Evolutionary conservation across 345 rosid genomes (phyloP).

Genomic region (Tarenaya hassleriana): DNA sequence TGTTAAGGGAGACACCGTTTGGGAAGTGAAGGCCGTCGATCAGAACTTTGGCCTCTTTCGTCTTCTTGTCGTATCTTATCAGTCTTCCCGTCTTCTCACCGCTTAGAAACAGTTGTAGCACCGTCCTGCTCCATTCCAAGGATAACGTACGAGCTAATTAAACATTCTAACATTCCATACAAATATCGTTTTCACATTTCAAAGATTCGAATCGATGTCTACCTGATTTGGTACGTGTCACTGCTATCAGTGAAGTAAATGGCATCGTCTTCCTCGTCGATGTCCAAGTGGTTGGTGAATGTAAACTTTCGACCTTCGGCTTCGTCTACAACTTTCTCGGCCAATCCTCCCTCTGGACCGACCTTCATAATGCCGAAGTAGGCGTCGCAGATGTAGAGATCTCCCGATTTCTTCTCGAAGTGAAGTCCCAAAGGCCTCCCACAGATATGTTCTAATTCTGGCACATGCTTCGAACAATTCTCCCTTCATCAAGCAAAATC

Average conservation of each 20-base stretch:
- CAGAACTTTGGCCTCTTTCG: slow-evolving; percentile 43
- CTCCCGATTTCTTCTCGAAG: slow-evolving; percentile 56
- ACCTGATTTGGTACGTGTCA: slow-evolving; percentile 51
- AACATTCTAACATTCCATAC: no score
- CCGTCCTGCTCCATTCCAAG: slow-evolving; percentile 35
- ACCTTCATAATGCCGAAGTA: slow-evolving; percentile 59
- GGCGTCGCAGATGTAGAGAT: slow-evolving; percentile 67
- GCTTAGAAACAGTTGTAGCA: slow-evolving; percentile 30
- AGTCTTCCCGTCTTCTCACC: slow-evolving; percentile 61
- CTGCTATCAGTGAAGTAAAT: slow-evolving; percentile 74
- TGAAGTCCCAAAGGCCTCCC: slow-evolving; percentile 74
- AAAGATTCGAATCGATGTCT: no score
- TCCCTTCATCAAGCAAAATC: no score
- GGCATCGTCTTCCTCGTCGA: slow-evolving; percentile 47
- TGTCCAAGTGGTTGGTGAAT: slow-evolving; percentile 69
- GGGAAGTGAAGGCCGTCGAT: slow-evolving; percentile 46
- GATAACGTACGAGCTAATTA: no score
- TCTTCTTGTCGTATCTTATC: slow-evolving; percentile 37
- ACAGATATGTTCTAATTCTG: slow-evolving; percentile 47
- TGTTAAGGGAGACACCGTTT: slow-evolving; percentile 69
- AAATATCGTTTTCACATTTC: no score
- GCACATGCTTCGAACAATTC: slow-evolving; percentile 38
- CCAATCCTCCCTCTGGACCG: slow-evolving; percentile 61
- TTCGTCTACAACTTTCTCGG: slow-evolving; percentile 37
- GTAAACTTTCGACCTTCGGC: slow-evolving; percentile 46